Percentiles rank a stretch among this genome's conserved stretches.
These are phyloP conservation scores for Candida krabiensis DNA, from an alignment of 805 yeast species.

Conservation along the genomic window DNA sequence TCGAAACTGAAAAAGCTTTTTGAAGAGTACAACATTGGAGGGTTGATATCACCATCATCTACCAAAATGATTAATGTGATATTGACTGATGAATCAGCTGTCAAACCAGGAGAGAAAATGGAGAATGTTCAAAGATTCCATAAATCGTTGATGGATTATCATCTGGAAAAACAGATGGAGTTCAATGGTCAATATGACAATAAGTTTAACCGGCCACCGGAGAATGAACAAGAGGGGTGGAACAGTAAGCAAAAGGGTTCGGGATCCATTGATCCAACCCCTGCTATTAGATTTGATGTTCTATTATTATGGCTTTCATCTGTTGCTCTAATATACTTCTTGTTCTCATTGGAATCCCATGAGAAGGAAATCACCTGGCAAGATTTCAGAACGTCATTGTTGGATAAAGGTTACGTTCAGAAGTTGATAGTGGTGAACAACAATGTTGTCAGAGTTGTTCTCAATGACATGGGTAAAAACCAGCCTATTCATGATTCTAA, in stretches of 20 bases:
- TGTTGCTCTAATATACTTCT: conserved; percentile 18
- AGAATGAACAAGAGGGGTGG: background rate
- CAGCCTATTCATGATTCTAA: conserved; percentile 29
- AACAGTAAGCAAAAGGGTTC: conserved; percentile 3
- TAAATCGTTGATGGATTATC: conserved; percentile 30
- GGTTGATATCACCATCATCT: conserved; percentile 30
- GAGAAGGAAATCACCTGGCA: conserved; percentile 47
- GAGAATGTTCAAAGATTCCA: conserved; percentile 32
- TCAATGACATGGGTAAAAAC: conserved; percentile 43
- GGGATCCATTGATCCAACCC: conserved; percentile 9
- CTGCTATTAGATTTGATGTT: conserved; percentile 17
- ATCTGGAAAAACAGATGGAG: conserved; percentile 28
- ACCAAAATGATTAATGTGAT: conserved; percentile 28
- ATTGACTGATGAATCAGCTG: conserved; percentile 24
- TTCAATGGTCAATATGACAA: conserved; percentile 21
- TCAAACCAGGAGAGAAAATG: conserved; percentile 29
- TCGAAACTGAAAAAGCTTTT: conserved; percentile 20
- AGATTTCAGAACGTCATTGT: conserved; percentile 77
- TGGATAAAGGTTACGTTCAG: conserved; percentile 77
- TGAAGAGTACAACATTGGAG: conserved; percentile 32
- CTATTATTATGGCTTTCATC: conserved; percentile 23
- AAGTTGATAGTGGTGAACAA: conserved; percentile 73
- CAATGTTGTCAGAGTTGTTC: conserved; percentile 67
- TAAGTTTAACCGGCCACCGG: conserved; percentile 24
- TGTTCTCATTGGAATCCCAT: conserved; percentile 21